Conservation (phyloP, 1,139 yeast species). For the Pichia sp. region DNA sequence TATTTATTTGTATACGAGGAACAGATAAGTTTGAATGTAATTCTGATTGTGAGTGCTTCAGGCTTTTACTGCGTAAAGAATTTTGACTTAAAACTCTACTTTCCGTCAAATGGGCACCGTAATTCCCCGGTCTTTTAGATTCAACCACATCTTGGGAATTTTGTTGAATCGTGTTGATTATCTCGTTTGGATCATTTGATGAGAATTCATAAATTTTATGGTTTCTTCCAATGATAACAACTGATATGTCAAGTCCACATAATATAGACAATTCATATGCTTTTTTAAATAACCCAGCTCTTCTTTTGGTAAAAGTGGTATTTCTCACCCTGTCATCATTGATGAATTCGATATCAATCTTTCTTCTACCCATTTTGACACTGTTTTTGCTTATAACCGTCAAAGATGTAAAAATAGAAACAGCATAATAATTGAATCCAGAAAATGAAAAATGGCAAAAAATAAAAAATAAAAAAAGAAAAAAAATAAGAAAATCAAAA, state of each 20-base stretch:
- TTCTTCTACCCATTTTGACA: conserved; percentile 82
- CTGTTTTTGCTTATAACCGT: not conserved
- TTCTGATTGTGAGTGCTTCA: not conserved
- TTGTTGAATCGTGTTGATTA: conserved; percentile 48
- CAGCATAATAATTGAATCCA: not conserved
- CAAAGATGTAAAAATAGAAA: not conserved
- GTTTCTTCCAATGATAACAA: conserved; percentile 81
- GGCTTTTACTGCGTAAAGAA: not conserved
- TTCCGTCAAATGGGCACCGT: conserved; percentile 26
- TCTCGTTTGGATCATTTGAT: conserved; percentile 52
- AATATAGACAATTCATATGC: conserved; percentile 91
- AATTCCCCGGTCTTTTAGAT: conserved; percentile 52
- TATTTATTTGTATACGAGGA: not conserved
- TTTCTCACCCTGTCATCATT: conserved; percentile 84
- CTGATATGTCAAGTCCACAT: conserved; percentile 90
- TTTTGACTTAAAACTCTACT: conserved; percentile 19
- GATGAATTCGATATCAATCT: conserved; percentile 88
- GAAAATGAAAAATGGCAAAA: not conserved
- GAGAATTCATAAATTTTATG: conserved; percentile 59
- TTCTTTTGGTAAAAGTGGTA: conserved; percentile 87
- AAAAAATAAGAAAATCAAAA: too few species aligned
- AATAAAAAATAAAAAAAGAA: not conserved
- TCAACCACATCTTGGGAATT: conserved; percentile 39
- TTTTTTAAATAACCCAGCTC: conserved; percentile 91
- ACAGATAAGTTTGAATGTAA: not conserved